Percentiles rank a stretch among this genome's conserved stretches.
Evolutionary conservation across 1,284 basidiomycete species (phyloP).

Genomic region (Lignosus rhinocerotis): DNA sequence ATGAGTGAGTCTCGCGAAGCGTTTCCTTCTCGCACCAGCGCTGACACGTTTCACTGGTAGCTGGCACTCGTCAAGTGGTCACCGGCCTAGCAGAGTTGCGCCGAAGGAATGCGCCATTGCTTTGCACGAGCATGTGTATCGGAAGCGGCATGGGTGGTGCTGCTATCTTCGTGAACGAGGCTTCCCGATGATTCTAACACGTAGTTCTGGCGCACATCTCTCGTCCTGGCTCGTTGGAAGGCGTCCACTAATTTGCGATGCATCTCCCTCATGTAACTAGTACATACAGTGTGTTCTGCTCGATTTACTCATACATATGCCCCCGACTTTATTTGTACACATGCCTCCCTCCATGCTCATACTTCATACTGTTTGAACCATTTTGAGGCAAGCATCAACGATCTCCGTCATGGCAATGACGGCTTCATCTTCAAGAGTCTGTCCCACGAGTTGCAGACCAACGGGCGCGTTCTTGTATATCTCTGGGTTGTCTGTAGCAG

Average conservation of each 20-base stretch:
- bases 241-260: background rate
- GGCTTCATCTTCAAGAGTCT: slow-evolving; percentile 53
- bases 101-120: slow-evolving; percentile 61
- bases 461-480: slow-evolving; percentile 49
- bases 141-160: slow-evolving; percentile 90
- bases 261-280: background rate
- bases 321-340: background rate
- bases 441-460: slow-evolving; percentile 49
- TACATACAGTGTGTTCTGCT: background rate
- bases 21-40: background rate
- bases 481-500: slow-evolving; percentile 42
- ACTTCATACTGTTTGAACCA: background rate
- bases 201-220: background rate
- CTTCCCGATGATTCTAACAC: slow-evolving; percentile 22
- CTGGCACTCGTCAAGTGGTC: slow-evolving; percentile 68
- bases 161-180: slow-evolving; percentile 80
- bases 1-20: slow-evolving; percentile 61
- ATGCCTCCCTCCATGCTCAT: background rate
- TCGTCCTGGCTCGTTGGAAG: background rate
- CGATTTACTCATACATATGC: no score
- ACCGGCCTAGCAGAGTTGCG: slow-evolving; percentile 82
- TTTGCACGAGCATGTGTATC: slow-evolving; percentile 88
- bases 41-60: slow-evolving; percentile 27
- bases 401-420: slow-evolving; percentile 45
- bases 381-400: slow-evolving; percentile 28